phyloP scores from a whole-genome alignment of 1,284 basidiomycete species.

The Gastroboletus turbinatus region DNA sequence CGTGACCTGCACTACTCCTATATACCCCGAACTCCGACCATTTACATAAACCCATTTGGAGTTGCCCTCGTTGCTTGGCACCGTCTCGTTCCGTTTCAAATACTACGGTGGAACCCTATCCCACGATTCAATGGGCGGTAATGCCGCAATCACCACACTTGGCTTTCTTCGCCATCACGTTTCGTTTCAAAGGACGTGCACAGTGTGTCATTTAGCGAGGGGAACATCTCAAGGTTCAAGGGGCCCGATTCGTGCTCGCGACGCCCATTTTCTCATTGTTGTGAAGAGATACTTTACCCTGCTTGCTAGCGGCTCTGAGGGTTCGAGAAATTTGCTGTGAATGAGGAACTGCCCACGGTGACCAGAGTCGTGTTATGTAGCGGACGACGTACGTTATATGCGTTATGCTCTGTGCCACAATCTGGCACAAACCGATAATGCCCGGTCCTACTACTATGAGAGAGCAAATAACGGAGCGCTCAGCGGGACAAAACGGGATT shows the following conservation, averaged over 20 bases:
- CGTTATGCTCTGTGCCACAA: neutral
- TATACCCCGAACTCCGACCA: neutral
- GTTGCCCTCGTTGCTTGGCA: neutral
- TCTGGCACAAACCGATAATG: neutral
- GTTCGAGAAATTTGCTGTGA: neutral
- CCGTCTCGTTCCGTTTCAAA: neutral
- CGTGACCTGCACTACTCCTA: too few relatives aligned
- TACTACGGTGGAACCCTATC: neutral
- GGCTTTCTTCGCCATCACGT: neutral
- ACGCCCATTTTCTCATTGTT: neutral
- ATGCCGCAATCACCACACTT: neutral
- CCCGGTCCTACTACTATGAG: neutral
- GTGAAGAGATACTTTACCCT: neutral
- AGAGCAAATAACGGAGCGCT: neutral
- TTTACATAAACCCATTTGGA: too few relatives aligned
- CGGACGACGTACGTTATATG: too few relatives aligned
- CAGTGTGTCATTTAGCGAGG: neutral
- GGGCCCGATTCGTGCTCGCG: neutral
- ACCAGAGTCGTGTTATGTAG: too few relatives aligned
- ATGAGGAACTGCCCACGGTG: neutral
- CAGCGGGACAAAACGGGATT: neutral
- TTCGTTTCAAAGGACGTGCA: neutral
- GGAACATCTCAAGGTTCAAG: neutral
- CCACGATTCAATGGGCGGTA: neutral
- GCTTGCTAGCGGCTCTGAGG: neutral